Evolutionary conservation across 2,329 filamentous ascomycete genomes (phyloP).

Genomic region (Pestalotiopsis fici): DNA sequence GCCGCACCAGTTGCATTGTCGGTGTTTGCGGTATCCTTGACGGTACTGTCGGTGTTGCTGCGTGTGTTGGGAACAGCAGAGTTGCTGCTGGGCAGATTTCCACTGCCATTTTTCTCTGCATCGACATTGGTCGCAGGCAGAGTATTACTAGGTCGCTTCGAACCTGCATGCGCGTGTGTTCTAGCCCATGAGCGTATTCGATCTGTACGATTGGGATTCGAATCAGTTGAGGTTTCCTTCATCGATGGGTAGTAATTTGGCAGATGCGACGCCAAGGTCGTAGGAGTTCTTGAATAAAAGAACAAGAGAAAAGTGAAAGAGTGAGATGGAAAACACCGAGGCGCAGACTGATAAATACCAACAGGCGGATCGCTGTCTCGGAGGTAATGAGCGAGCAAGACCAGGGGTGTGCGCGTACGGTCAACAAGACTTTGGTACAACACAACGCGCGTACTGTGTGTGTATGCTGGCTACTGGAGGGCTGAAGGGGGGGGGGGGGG

Average conservation of each 20-base stretch:
- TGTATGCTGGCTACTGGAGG: no score
- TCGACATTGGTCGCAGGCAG: slow-evolving; percentile 38
- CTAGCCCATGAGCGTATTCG: slow-evolving; percentile 57
- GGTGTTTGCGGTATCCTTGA: slow-evolving; percentile 29
- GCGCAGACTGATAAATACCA: slow-evolving; percentile 2
- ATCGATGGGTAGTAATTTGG: slow-evolving; percentile 50
- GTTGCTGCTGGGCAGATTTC: slow-evolving; percentile 19
- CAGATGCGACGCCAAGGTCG: slow-evolving; percentile 29
- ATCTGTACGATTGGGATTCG: slow-evolving; percentile 50
- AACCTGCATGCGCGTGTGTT: slow-evolving; percentile 56
- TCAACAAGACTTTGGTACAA: not conserved
- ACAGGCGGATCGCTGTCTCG: not conserved
- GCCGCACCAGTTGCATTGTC: slow-evolving; percentile 36
- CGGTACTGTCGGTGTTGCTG: slow-evolving; percentile 21
- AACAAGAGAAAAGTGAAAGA: not conserved
- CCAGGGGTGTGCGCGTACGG: not conserved
- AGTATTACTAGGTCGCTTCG: slow-evolving; percentile 39
- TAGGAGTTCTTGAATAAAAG: not conserved
- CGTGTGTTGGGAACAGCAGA: slow-evolving; percentile 20
- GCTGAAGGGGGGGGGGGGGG: not conserved
- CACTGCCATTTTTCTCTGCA: slow-evolving; percentile 19
- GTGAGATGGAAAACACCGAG: not conserved
- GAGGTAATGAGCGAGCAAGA: not conserved
- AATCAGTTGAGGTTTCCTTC: slow-evolving; percentile 59
- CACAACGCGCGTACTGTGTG: no score